Evolutionary conservation across 768 basidiomycete genomes (phyloP).

Genomic region (Tulasnella sp.): DNA sequence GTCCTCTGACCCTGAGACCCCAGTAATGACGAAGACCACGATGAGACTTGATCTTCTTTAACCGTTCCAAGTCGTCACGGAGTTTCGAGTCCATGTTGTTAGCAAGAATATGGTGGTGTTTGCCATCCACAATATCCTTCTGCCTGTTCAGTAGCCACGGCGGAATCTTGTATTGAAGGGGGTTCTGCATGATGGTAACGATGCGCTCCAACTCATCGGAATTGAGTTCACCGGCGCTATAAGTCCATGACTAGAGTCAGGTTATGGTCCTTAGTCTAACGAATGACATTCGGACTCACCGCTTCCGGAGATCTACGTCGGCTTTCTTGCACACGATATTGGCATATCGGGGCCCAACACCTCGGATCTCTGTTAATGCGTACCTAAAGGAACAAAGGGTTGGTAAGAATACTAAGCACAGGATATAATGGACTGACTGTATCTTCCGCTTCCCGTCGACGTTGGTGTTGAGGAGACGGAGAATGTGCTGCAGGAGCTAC

Average conservation of each 20-base stretch:
- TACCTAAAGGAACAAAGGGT: slow-evolving; percentile 33
- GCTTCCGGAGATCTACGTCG: slow-evolving; percentile 96
- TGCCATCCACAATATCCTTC: slow-evolving; percentile 94
- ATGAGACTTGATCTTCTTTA: slow-evolving; percentile 99
- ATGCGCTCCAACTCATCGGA: slow-evolving; percentile 98
- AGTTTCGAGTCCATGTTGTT: slow-evolving; percentile 96
- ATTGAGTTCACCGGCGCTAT: slow-evolving; percentile 98
- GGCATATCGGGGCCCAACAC: slow-evolving; percentile 97
- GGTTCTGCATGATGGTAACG: slow-evolving; percentile 99
- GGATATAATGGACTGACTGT: slow-evolving; percentile 35
- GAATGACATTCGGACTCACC: slow-evolving; percentile 42
- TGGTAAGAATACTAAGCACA: no score
- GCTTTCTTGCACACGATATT: slow-evolving; percentile 99
- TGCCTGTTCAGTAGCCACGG: slow-evolving; percentile 99
- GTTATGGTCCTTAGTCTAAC: neutral
- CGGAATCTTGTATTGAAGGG: slow-evolving; percentile 98
- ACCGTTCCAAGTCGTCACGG: slow-evolving; percentile 91
- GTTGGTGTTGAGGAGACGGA: slow-evolving; percentile 98
- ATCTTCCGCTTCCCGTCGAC: slow-evolving; percentile 99
- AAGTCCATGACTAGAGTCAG: neutral
- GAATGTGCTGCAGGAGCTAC: slow-evolving; percentile 63
- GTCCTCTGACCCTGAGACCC: slow-evolving; percentile 92
- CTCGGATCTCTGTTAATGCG: slow-evolving; percentile 99
- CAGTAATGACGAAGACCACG: slow-evolving; percentile 86
- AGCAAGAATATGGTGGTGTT: slow-evolving; percentile 89